Evolutionary conservation across 1,284 basidiomycete genomes (phyloP).

Genomic region (Apiotrichum siamense): DNA sequence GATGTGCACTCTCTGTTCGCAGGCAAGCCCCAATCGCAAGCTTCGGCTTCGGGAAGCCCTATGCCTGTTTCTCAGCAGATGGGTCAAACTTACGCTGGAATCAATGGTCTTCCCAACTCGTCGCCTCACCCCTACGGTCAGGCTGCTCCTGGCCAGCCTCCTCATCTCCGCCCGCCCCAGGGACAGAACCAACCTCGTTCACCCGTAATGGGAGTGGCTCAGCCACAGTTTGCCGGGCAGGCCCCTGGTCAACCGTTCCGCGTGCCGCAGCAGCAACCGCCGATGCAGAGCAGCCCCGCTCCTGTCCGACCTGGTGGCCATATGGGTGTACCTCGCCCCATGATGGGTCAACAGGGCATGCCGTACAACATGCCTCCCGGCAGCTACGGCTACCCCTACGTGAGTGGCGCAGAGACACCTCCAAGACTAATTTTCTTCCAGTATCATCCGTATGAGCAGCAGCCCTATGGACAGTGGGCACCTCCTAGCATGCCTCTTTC

Average conservation of each 20-base stretch:
- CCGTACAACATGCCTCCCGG: constrained; percentile 33
- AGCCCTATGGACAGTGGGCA: constrained; percentile 22
- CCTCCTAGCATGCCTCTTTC: constrained; percentile 31
- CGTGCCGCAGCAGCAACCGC: constrained; percentile 8
- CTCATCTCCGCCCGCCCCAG: constrained; percentile 28
- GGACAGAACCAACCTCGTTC: constrained; percentile 29
- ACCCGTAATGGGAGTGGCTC: constrained; percentile 23
- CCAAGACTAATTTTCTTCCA: constrained; percentile 22
- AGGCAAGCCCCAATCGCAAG: constrained; percentile 29
- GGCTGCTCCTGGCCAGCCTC: constrained; percentile 13
- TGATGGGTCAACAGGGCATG: constrained; percentile 17
- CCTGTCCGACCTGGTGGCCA: constrained; percentile 11
- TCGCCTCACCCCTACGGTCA: constrained; percentile 19
- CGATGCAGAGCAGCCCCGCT: constrained; percentile 17
- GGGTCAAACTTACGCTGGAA: constrained; percentile 19
- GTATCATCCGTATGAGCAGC: constrained; percentile 19
- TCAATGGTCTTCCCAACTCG: constrained; percentile 24
- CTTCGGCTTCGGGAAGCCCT: constrained; percentile 11
- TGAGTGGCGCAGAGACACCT: constrained; percentile 11
- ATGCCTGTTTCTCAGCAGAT: constrained; percentile 23
- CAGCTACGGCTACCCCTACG: constrained; percentile 24
- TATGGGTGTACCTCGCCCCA: constrained; percentile 11
- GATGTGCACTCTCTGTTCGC: constrained; percentile 39
- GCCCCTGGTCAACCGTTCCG: constrained; percentile 27
- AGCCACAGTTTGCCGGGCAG: constrained; percentile 13